Evolutionary conservation across 148 eudicot species (phyloP).

Genomic region (Fallopia convolvulus): DNA sequence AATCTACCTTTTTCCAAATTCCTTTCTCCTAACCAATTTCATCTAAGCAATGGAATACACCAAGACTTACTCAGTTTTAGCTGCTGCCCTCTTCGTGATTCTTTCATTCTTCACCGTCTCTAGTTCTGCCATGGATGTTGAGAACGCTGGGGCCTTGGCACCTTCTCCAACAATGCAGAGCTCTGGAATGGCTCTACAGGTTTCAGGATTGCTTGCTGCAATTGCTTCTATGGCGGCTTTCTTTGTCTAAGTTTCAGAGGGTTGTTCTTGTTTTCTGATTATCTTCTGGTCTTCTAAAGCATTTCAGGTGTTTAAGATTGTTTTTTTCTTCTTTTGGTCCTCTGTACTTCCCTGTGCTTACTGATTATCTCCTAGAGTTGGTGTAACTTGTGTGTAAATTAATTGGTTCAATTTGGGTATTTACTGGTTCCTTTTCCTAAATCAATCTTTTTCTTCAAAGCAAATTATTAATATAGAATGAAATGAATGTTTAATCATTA

Average conservation of each 20-base stretch:
- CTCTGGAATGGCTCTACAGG: constrained; percentile 27
- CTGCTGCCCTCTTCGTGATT: constrained; percentile 19
- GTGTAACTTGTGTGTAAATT: neutral
- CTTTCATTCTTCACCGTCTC: constrained; percentile 15
- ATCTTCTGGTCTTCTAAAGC: neutral
- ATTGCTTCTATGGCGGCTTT: constrained; percentile 32
- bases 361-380: neutral
- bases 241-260: constrained; percentile 14
- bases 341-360: neutral
- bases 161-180: constrained; percentile 42
- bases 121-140: constrained; percentile 17
- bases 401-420: neutral
- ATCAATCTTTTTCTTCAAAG: neutral
- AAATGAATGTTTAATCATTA: neutral
- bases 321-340: neutral
- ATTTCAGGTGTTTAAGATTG: constrained; percentile 7
- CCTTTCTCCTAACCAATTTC: neutral
- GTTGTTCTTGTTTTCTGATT: neutral
- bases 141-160: constrained; percentile 18
- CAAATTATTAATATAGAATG: neutral
- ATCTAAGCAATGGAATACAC: constrained; percentile 23
- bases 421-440: neutral
- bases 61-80: constrained; percentile 14
- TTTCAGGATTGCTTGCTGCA: constrained; percentile 32
- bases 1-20: neutral